phyloP scores from a whole-genome alignment of 192 early-diverging fungal species.

The Obelidium mucronatum region DNA sequence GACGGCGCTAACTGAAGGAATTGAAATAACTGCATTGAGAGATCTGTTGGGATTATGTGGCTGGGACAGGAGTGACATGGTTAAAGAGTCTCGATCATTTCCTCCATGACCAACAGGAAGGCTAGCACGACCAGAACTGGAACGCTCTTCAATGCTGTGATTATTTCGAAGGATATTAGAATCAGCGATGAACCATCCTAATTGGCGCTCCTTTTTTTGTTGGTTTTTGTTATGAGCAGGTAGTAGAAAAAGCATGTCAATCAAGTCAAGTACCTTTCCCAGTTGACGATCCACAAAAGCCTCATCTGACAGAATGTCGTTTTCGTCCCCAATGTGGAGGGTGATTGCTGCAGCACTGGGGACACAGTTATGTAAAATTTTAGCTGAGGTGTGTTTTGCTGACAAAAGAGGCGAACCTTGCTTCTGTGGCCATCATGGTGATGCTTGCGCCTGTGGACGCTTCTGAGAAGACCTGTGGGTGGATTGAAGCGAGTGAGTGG shows the following conservation, averaged over 20 bases:
- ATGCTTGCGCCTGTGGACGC: constrained; percentile 15
- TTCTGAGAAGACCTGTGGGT: constrained; percentile 5
- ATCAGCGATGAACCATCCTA: background rate
- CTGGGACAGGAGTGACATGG: background rate
- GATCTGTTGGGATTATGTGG: background rate
- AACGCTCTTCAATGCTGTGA: background rate
- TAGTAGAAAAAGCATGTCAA: background rate
- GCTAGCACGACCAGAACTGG: too few species aligned
- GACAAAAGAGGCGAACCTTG: constrained; percentile 1
- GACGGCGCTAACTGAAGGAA: background rate
- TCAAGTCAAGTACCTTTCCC: constrained; percentile 1
- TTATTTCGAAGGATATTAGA: background rate
- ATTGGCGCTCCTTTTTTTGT: background rate
- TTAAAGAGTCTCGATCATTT: too few species aligned
- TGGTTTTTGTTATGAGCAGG: background rate
- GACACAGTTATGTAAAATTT: background rate
- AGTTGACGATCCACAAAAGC: background rate
- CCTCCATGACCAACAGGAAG: too few species aligned
- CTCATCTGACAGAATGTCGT: constrained; percentile 10
- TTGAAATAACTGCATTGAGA: constrained; percentile 12
- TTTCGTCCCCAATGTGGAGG: background rate
- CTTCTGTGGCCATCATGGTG: constrained; percentile 14
- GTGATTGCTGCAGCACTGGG: constrained; percentile 18
- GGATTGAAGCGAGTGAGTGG: background rate
- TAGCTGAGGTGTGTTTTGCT: background rate